Evolutionary conservation across 1,284 basidiomycete species (phyloP).

Genomic region (Puccinia coronata): DNA sequence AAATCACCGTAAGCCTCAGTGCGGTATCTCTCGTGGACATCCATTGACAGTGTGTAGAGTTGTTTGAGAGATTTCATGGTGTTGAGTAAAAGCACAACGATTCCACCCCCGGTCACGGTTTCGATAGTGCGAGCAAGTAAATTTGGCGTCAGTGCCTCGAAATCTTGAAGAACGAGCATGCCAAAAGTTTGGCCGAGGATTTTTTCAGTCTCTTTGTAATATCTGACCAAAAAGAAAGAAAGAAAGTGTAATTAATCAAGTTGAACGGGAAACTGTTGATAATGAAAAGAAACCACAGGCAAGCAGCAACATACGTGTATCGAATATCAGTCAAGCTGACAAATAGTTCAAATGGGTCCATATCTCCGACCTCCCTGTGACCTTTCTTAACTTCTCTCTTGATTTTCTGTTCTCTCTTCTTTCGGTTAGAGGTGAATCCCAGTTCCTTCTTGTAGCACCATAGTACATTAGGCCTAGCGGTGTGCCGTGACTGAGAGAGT

Average conservation of each 20-base stretch:
- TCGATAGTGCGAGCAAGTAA: constrained; percentile 94
- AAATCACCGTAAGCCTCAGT: constrained; percentile 72
- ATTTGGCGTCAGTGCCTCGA: constrained; percentile 98
- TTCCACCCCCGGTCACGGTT: constrained; percentile 94
- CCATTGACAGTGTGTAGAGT: constrained; percentile 96
- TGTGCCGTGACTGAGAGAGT: constrained; percentile 56
- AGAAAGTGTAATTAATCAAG: not conserved
- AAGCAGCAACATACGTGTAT: constrained; percentile 64
- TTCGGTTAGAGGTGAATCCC: constrained; percentile 73
- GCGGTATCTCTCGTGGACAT: constrained; percentile 89
- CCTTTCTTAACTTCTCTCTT: constrained; percentile 92
- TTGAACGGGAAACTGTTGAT: not conserved
- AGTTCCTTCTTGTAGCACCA: constrained; percentile 59
- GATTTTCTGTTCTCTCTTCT: constrained; percentile 93
- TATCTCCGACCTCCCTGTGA: constrained; percentile 88
- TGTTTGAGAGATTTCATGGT: constrained; percentile 93
- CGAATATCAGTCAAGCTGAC: constrained; percentile 98
- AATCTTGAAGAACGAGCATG: constrained; percentile 96
- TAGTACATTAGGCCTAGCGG: constrained; percentile 56
- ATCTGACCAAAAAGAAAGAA: constrained; percentile 60
- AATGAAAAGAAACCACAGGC: too few species aligned
- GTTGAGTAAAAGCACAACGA: constrained; percentile 87
- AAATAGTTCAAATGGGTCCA: constrained; percentile 97
- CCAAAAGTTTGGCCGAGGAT: constrained; percentile 97
- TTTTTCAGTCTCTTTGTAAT: constrained; percentile 93